phyloP scores from a whole-genome alignment of 257 asterid species.

The Fraxinus americana region DNA sequence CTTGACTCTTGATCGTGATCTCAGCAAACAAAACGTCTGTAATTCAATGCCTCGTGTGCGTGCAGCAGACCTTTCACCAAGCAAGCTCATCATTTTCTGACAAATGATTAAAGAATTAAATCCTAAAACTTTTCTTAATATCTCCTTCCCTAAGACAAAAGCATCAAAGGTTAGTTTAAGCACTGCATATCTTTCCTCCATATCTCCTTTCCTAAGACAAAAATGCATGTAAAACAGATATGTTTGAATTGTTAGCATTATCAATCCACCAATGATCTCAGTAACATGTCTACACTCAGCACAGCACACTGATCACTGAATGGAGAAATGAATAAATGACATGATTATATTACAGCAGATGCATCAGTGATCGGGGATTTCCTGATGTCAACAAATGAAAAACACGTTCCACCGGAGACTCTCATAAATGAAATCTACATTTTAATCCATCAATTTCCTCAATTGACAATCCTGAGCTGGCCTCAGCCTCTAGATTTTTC shows the following conservation, averaged over 20 bases:
- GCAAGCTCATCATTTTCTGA: neutral
- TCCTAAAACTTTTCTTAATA: neutral
- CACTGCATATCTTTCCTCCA: neutral
- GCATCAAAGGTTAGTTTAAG: neutral
- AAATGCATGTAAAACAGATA: neutral
- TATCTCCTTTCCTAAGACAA: neutral
- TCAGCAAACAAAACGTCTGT: no score
- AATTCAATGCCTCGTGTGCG: no score
- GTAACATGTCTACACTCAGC: neutral
- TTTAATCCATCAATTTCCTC: neutral
- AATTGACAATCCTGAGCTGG: neutral
- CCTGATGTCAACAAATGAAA: neutral
- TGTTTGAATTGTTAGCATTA: neutral
- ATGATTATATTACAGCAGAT: neutral
- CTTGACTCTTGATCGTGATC: neutral
- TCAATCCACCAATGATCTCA: neutral
- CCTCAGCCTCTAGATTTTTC: neutral
- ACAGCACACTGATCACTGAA: neutral
- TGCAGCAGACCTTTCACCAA: no score
- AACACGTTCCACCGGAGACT: neutral
- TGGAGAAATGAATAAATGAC: neutral
- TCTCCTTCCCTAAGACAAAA: neutral
- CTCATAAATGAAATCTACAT: neutral
- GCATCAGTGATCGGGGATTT: neutral
- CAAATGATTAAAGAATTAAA: neutral